Evolutionary conservation across 192 early-diverging fungal genomes (phyloP).

Genomic region (Physocladia obscura): DNA sequence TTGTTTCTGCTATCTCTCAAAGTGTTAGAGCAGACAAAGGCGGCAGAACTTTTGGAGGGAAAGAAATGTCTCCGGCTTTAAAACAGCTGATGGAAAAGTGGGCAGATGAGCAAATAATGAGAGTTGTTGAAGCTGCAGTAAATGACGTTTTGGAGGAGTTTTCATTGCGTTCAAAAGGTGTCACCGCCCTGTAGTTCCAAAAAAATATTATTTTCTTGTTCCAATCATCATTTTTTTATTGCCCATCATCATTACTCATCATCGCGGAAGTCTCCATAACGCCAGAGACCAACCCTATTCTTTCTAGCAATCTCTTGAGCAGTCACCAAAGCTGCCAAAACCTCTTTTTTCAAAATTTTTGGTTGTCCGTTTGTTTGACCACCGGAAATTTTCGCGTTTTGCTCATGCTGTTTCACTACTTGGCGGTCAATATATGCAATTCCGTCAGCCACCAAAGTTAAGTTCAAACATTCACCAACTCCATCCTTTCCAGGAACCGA

Average conservation of each 20-base stretch:
- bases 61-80: conserved; percentile 1
- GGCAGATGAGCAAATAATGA: conserved; percentile 31
- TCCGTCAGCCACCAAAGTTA: conserved; percentile 43
- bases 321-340: conserved; percentile 65
- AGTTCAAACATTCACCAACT: conserved; percentile 36
- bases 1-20: conserved; percentile 20
- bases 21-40: conserved; percentile 23
- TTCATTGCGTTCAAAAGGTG: conserved; percentile 29
- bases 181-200: too few relatives aligned
- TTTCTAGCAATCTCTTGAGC: conserved; percentile 68
- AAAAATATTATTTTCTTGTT: too few relatives aligned
- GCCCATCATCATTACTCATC: conserved; percentile 33
- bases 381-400: conserved; percentile 33
- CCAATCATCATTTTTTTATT: too few relatives aligned
- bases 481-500: conserved; percentile 19
- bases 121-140: conserved; percentile 43
- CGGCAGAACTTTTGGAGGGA: conserved; percentile 6
- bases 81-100: conserved; percentile 34
- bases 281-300: conserved; percentile 52
- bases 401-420: conserved; percentile 40
- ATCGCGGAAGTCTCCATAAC: conserved; percentile 55
- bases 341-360: conserved; percentile 52
- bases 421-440: conserved; percentile 37
- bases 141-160: conserved; percentile 52
- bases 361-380: not conserved